These are phyloP conservation scores for Nepenthes mirabilis DNA, from an alignment of 148 eudicot genomes.

Conservation along the genomic window DNA sequence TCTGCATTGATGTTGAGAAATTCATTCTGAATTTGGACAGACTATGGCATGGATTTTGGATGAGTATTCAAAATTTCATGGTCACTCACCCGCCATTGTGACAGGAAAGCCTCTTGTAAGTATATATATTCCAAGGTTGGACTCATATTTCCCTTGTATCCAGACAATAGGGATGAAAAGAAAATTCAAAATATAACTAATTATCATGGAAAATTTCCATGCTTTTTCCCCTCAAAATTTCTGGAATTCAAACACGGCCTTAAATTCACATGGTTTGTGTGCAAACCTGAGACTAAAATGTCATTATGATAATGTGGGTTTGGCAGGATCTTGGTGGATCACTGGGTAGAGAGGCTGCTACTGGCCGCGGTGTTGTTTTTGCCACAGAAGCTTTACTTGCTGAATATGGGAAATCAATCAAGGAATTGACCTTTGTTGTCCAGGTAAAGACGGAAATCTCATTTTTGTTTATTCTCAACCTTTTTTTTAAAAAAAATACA, in stretches of 20 bases:
- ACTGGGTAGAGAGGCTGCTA: constrained; percentile 13
- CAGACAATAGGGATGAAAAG: no score
- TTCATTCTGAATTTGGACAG: constrained; percentile 10
- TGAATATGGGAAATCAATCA: constrained; percentile 4
- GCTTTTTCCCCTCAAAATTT: no score
- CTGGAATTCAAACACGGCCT: no score
- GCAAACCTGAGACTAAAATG: no score
- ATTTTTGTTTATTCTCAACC: neutral
- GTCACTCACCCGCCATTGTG: constrained; percentile 54
- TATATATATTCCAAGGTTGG: neutral
- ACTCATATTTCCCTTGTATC: no score
- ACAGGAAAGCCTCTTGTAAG: constrained; percentile 71
- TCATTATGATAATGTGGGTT: neutral
- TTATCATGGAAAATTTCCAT: no score
- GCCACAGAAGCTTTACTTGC: constrained; percentile 10
- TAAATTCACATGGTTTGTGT: no score
- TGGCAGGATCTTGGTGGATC: constrained; percentile 14
- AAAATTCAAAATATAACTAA: no score
- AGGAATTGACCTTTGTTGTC: neutral
- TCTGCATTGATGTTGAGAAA: no score
- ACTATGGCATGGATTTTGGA: constrained; percentile 80
- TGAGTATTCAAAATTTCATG: constrained; percentile 63
- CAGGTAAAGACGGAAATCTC: neutral
- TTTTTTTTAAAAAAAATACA: no score
- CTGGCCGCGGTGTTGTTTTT: constrained; percentile 9